Percentiles rank a stretch among this genome's conserved stretches.
Conservation (phyloP, 2,329 filamentous ascomycete species). For the Paramyrothecium sp. region DNA sequence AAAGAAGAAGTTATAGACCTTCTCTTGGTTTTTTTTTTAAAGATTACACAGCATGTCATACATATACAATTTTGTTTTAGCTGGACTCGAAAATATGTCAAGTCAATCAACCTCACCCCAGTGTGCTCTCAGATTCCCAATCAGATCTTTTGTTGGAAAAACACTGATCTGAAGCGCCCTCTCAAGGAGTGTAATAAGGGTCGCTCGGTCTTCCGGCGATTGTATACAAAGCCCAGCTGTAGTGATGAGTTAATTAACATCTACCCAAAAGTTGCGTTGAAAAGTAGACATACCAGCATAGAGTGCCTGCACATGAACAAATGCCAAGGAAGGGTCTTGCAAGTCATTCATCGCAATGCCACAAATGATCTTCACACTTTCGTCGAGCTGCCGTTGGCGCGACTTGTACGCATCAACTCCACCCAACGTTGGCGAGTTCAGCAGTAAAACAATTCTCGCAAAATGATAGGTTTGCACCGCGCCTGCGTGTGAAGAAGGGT, state of each 20-base stretch:
- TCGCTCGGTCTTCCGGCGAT: not conserved
- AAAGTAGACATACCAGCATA: not conserved
- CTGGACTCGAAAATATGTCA: not conserved
- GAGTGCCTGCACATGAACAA: not conserved
- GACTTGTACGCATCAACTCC: slow-evolving; percentile 42
- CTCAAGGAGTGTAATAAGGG: not conserved
- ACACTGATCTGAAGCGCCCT: not conserved
- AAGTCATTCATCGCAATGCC: slow-evolving; percentile 27
- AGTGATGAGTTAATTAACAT: not conserved
- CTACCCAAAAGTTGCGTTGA: not conserved
- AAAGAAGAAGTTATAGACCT: too few relatives aligned
- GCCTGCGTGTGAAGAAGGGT: slow-evolving; percentile 40
- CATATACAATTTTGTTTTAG: not conserved
- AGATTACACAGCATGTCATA: not conserved
- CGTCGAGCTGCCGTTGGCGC: slow-evolving; percentile 6
- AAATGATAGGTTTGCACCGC: slow-evolving; percentile 50
- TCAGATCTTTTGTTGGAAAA: not conserved
- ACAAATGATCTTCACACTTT: slow-evolving; percentile 28
- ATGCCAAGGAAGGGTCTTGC: not conserved
- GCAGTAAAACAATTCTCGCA: slow-evolving; percentile 34
- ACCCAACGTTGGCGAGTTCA: not conserved
- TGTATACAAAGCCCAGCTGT: not conserved
- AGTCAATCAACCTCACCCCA: not conserved
- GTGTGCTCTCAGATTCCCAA: not conserved
- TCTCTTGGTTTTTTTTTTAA: too few relatives aligned